Percentiles rank a stretch among this genome's conserved stretches.
phyloP scores from a whole-genome alignment of 1,139 yeast species.

The Candida sanyaensis region DNA sequence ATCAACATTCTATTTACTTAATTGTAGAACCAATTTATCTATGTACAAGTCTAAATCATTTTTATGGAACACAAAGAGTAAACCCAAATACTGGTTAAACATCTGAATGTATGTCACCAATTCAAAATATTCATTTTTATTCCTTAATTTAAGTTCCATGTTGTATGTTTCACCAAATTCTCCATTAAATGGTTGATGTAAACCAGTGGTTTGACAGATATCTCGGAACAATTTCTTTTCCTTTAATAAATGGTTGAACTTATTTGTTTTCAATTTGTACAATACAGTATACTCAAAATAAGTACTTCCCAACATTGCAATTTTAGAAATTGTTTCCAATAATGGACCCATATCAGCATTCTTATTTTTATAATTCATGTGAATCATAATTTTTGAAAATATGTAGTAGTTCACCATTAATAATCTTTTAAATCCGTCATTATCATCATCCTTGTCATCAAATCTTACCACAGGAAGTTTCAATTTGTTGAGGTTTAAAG shows the following conservation, averaged over 20 bases:
- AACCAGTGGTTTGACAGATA: conserved; percentile 13
- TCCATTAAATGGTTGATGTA: conserved; percentile 6
- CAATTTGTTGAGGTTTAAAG: not conserved
- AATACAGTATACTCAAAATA: conserved; percentile 8
- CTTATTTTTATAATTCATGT: not conserved
- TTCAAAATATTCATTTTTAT: conserved; percentile 17
- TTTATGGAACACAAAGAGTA: conserved; percentile 15
- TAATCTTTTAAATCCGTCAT: not conserved
- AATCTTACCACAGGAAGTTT: not conserved
- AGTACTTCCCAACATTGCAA: conserved; percentile 8
- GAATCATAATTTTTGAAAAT: not conserved
- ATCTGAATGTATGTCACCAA: conserved; percentile 15
- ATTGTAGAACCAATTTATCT: not conserved
- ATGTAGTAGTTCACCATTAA: not conserved
- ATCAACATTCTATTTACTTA: not conserved
- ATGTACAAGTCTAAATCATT: conserved; percentile 10
- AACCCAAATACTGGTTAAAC: conserved; percentile 26
- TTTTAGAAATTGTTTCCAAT: not conserved
- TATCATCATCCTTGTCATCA: not conserved
- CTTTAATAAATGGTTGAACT: conserved; percentile 10
- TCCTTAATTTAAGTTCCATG: conserved; percentile 8
- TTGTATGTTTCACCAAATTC: conserved; percentile 15
- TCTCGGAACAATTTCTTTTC: conserved; percentile 21
- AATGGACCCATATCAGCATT: not conserved
- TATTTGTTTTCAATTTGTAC: not conserved